Evolutionary conservation across 805 yeast genomes (phyloP), one percentile per base, ranked within the genome.

Genomic region (Huiozyma sinensis): DNA sequence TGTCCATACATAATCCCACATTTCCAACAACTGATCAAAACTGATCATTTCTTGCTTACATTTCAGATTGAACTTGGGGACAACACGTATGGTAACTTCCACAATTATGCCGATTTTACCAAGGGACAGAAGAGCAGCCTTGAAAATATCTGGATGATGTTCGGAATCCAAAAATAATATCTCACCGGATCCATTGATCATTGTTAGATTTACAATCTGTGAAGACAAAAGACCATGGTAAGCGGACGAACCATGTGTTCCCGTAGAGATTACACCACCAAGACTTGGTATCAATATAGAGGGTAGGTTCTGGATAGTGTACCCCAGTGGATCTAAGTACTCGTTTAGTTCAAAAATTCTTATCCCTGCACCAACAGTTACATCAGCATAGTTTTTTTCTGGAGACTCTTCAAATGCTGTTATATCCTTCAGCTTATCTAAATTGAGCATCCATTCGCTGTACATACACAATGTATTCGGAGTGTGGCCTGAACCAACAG

Each of bases 261-360:
- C 97, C 0, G 97, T 90, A 1, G 95, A 83, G 38, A 92, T 87
- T 51, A 89, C 79, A n/a, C 98, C 98, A 3, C 95, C 97, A 28
- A 88, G 71, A 11, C 95, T 83, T 61, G 90, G 97, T 49, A 87
- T 96, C 36, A 92, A 79, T 43, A 90, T 90, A 1, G 97, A 88
- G 1, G 97, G 97, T 55, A 92, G 68, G 56, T 84, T 90, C 63
- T 90, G 97, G 46, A 90, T 69, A 5, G 95, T 94, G 47, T 86
- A 73, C 1, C 83, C 81, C 49, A 75, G 71, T 9, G 67, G 49
- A 28, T 77, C 81, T 48, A 90, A 69, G 47, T 70, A 70, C 8
- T 78, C 78, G 61, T 84, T 87, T 57, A 90, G 65, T 58, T 85
- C 82, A 57, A 70, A 80, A 9, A 90, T 67, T 48, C 96, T 71